Conservation (phyloP, 208 protist genomes). For the Tritrichomonas foetus region DNA sequence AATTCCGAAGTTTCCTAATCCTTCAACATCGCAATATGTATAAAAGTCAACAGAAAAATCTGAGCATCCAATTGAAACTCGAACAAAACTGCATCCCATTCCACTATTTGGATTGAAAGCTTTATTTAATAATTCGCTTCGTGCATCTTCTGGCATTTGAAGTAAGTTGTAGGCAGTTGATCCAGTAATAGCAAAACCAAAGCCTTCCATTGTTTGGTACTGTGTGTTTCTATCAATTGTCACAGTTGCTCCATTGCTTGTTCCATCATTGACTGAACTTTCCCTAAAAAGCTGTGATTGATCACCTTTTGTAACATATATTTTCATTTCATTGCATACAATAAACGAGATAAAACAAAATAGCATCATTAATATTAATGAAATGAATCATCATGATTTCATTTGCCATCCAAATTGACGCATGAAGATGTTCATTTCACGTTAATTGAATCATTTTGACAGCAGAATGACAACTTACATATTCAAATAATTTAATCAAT, state of each 20-base stretch:
- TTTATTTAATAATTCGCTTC: background rate
- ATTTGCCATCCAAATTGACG: too few relatives aligned
- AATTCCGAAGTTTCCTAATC: background rate
- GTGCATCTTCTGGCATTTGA: background rate
- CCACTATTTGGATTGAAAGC: background rate
- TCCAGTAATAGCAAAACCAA: conserved; percentile 7
- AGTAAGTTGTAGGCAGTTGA: background rate
- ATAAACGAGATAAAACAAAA: too few relatives aligned
- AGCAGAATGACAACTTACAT: too few relatives aligned
- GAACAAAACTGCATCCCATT: background rate
- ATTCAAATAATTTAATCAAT: too few relatives aligned
- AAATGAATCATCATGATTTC: too few relatives aligned
- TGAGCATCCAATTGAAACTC: conserved; percentile 29
- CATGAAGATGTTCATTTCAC: too few relatives aligned
- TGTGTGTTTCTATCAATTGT: background rate
- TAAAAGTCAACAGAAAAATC: background rate
- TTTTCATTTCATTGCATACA: background rate
- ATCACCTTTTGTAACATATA: background rate
- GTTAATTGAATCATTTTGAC: too few relatives aligned
- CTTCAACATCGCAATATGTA: conserved; percentile 5
- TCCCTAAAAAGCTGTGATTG: background rate
- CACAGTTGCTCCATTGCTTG: background rate
- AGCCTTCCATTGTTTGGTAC: background rate
- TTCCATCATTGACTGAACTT: too few relatives aligned
- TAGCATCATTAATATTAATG: too few relatives aligned